Conservation (phyloP, 768 basidiomycete genomes). For the Hirschioporus abietinus region DNA sequence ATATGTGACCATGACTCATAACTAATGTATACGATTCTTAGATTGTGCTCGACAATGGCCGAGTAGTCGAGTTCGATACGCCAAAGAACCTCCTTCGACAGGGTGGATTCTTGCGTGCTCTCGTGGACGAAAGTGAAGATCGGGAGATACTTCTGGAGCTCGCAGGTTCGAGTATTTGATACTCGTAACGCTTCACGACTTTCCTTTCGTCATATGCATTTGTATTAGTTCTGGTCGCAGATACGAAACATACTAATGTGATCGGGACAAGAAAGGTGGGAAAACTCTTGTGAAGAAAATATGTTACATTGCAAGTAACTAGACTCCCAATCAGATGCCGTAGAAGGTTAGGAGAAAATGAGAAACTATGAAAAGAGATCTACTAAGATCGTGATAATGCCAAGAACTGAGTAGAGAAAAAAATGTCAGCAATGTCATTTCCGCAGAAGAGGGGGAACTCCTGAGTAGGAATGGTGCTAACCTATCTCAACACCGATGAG, state of each 20-base stretch:
- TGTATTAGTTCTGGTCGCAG: no score
- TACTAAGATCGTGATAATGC: conserved; percentile 86
- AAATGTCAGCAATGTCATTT: conserved; percentile 11
- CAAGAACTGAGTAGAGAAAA: conserved; percentile 51
- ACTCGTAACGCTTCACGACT: no score
- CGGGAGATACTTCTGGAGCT: neutral
- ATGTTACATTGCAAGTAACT: neutral
- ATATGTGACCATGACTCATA: no score
- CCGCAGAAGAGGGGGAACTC: neutral
- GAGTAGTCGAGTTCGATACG: conserved; percentile 68
- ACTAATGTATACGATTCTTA: neutral
- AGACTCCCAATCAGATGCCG: neutral
- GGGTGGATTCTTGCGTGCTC: conserved; percentile 22
- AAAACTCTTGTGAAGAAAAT: neutral
- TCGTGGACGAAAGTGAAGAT: neutral
- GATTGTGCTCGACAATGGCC: conserved; percentile 68
- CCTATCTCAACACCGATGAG: conserved; percentile 87
- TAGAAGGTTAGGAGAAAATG: neutral
- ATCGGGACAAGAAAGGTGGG: no score
- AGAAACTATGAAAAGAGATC: conserved; percentile 40
- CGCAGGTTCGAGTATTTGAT: neutral
- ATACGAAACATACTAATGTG: no score
- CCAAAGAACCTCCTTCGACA: conserved; percentile 53
- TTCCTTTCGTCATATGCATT: no score
- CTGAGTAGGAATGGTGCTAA: conserved; percentile 26